Evolutionary conservation across 2,329 filamentous ascomycete species (phyloP).

Genomic region (Pyricularia sp.): DNA sequence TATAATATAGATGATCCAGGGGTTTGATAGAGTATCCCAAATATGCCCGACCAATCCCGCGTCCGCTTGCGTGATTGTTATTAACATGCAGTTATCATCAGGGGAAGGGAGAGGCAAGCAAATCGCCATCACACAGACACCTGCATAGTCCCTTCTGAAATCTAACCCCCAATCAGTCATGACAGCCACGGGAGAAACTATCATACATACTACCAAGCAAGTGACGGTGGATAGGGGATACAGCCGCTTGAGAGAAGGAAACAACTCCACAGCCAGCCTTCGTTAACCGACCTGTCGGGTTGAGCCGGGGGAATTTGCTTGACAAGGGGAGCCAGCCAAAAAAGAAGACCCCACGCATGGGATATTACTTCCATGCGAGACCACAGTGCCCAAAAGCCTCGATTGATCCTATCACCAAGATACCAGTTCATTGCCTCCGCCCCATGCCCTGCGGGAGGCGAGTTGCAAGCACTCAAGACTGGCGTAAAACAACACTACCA

Average conservation of each 20-base stretch:
- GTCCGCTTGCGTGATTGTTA: neutral
- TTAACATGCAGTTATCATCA: neutral
- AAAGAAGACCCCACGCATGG: neutral
- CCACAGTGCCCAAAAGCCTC: neutral
- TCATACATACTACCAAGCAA: neutral
- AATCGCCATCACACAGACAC: neutral
- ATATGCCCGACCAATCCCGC: neutral
- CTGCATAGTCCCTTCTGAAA: neutral
- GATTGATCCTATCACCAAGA: neutral
- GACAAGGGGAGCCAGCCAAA: neutral
- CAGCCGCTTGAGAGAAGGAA: neutral
- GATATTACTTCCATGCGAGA: neutral
- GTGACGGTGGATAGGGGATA: neutral
- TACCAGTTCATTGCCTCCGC: neutral
- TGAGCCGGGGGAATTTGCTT: neutral
- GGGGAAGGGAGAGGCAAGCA: neutral
- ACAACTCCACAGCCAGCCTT: neutral
- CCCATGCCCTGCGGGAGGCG: too few species aligned
- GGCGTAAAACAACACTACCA: neutral
- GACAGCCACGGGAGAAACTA: neutral
- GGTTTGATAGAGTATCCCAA: neutral
- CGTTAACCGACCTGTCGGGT: neutral
- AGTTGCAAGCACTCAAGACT: too few species aligned
- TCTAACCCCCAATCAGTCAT: neutral
- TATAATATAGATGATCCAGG: neutral